phyloP scores from a whole-genome alignment of 306 rosid genomes.

The Vigna mungo region DNA sequence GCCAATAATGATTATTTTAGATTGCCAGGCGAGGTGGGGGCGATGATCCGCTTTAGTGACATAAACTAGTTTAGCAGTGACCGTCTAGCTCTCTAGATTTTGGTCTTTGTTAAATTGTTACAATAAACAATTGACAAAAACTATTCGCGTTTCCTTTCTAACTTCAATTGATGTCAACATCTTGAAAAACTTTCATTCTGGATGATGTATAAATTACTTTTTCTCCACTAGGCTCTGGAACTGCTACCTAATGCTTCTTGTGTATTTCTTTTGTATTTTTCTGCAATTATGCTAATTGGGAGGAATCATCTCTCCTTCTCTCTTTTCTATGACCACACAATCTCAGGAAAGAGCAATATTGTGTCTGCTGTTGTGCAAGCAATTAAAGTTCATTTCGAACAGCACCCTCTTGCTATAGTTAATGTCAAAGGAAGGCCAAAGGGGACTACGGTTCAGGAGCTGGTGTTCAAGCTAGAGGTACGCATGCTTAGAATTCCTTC shows the following conservation, averaged over 20 bases:
- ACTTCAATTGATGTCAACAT: slow-evolving; percentile 21
- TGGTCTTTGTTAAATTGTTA: not conserved
- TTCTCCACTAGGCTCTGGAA: slow-evolving; percentile 13
- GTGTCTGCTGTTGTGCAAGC: slow-evolving; percentile 74
- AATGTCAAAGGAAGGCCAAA: slow-evolving; percentile 88
- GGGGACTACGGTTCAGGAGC: slow-evolving; percentile 87
- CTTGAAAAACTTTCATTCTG: slow-evolving; percentile 4
- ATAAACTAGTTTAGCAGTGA: not conserved
- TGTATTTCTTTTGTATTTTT: slow-evolving; percentile 11
- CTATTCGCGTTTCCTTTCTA: not conserved
- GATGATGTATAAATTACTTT: slow-evolving; percentile 18
- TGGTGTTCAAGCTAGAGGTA: slow-evolving; percentile 87
- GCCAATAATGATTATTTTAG: slow-evolving; percentile 9
- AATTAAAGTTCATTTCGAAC: slow-evolving; percentile 71
- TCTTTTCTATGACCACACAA: not conserved
- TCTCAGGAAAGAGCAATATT: slow-evolving; percentile 75
- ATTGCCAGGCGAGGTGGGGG: not conserved
- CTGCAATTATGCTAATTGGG: slow-evolving; percentile 19
- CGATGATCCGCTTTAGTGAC: not conserved
- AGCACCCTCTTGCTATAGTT: slow-evolving; percentile 79
- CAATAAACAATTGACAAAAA: slow-evolving; percentile 7
- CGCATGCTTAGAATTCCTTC: slow-evolving; percentile 33
- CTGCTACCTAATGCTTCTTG: not conserved
- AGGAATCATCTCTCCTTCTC: not conserved
- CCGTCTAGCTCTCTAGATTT: not conserved